Evolutionary conservation across 2,329 filamentous ascomycete genomes (phyloP), one percentile per base, ranked within the genome.

Genomic region (Daldinia sp.): DNA sequence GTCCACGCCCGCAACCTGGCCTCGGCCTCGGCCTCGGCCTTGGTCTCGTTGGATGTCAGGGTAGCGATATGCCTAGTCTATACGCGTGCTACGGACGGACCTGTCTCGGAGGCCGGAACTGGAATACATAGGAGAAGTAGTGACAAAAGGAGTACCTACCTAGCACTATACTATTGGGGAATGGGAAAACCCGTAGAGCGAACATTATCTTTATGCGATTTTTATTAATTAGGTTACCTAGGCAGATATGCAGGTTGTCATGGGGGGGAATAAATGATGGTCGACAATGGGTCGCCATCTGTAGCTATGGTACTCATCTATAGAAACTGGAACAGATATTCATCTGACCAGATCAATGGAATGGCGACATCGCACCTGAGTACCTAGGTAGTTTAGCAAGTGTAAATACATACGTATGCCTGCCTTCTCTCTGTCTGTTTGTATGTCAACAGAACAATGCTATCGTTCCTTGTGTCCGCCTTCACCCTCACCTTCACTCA

Each of bases 281-380:
- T 26, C 26, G 26, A 51, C 46, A 26, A 6, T 18, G 46, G 13
- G 46, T 6, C 10, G 51, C 33, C 33, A 54, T 39, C 51, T 37
- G 51, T 54, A 54, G 26, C 51, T 70, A 74, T 72, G 70, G 59
- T 69, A 73, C 67, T 73, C 46, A 35, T 59, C 54, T 60, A 60
- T 68, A 61, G 53, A 67, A 42, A 41, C 23, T 44, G 64, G 48
- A 44, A 23, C 42, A 46, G 44, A 60, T 63, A 41, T 33, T 30
- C 13, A 10, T 37, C 28, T 10, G 56, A 35, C 30, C 20, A 59
- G 53, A 46, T 46, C 42, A 42, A 35, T 35, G n/a, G 23, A 46
- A 13, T 26, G 23, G 3, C 9, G 10, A 30, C n/a, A 35, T 46
- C 42, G 15, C 35, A 26, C 42, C 35, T 15, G n/a, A 41, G 54